Evolutionary conservation across 306 rosid species (phyloP).

Genomic region (Quercus variabilis): DNA sequence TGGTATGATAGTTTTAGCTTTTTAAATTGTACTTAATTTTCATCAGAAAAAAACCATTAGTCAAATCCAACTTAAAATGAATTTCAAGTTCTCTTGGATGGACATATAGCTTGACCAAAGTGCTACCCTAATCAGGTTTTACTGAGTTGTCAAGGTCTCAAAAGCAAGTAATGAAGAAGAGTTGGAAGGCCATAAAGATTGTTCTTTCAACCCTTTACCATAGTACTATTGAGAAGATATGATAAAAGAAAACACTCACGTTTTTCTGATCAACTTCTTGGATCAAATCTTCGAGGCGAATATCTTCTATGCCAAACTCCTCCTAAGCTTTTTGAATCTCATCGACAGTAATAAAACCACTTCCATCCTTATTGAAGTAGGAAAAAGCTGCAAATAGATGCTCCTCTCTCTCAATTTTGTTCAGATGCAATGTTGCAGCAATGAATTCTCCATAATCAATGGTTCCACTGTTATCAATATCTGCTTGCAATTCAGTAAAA

Average conservation of each 20-base stretch:
- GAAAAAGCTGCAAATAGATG: constrained; percentile 89
- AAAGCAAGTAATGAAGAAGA: background rate
- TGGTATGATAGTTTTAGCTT: background rate
- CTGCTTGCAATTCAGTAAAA: constrained; percentile 60
- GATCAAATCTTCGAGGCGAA: constrained; percentile 81
- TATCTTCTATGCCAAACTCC: constrained; percentile 85
- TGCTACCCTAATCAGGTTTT: background rate
- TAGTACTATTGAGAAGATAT: background rate
- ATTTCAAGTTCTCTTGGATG: background rate
- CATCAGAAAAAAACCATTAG: background rate
- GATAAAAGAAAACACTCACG: constrained; percentile 45
- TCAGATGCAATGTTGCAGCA: constrained; percentile 88
- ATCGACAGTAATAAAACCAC: constrained; percentile 90
- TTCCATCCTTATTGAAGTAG: constrained; percentile 93
- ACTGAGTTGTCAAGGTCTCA: background rate
- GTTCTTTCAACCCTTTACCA: background rate
- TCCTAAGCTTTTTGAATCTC: constrained; percentile 97
- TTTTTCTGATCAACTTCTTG: constrained; percentile 85
- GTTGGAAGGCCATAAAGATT: background rate
- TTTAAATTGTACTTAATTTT: background rate
- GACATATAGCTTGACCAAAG: background rate
- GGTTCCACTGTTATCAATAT: constrained; percentile 90
- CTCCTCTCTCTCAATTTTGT: constrained; percentile 93
- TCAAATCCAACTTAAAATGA: background rate
- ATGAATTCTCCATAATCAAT: constrained; percentile 89